Conservation (phyloP, 352 stramenopile species). For the Pythium plurisporium region DNA sequence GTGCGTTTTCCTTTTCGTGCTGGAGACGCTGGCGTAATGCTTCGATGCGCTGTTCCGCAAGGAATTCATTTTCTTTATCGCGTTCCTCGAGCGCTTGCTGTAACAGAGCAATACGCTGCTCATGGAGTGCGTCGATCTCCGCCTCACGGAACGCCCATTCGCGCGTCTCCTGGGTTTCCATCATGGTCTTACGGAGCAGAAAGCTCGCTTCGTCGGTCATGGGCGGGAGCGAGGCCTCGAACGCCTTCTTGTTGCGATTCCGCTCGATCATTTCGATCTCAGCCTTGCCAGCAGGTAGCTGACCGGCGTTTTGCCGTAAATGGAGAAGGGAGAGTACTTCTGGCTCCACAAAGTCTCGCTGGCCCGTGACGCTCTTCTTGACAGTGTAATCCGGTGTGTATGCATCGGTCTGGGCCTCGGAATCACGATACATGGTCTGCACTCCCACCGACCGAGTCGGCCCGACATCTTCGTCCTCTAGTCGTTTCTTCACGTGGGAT, state of each 20-base stretch:
- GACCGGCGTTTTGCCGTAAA: constrained; percentile 51
- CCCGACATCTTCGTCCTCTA: constrained; percentile 30
- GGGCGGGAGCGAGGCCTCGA: constrained; percentile 86
- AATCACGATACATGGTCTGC: constrained; percentile 92
- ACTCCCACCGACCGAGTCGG: constrained; percentile 71
- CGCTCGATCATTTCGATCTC: constrained; percentile 92
- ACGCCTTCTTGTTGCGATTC: constrained; percentile 76
- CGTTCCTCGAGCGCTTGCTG: constrained; percentile 80
- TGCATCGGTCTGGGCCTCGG: constrained; percentile 90
- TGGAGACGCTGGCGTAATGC: constrained; percentile 73
- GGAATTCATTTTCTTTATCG: constrained; percentile 87
- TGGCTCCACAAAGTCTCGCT: constrained; percentile 36
- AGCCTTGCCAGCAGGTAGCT: constrained; percentile 70
- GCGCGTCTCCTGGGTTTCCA: constrained; percentile 89
- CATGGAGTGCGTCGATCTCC: constrained; percentile 87
- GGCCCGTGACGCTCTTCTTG: constrained; percentile 36
- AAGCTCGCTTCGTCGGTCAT: constrained; percentile 95
- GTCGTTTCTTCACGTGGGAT: constrained; percentile 27
- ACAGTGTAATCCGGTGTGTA: constrained; percentile 92
- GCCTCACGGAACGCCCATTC: constrained; percentile 86
- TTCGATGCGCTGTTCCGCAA: constrained; percentile 91
- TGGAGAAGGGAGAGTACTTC: constrained; percentile 84
- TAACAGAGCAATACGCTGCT: constrained; percentile 71
- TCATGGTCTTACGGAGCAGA: constrained; percentile 85
- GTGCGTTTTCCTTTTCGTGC: constrained; percentile 68